Base-by-base conservation (phyloP, 75 land plant genomes). In the Ceratopteris richardii region DNA sequence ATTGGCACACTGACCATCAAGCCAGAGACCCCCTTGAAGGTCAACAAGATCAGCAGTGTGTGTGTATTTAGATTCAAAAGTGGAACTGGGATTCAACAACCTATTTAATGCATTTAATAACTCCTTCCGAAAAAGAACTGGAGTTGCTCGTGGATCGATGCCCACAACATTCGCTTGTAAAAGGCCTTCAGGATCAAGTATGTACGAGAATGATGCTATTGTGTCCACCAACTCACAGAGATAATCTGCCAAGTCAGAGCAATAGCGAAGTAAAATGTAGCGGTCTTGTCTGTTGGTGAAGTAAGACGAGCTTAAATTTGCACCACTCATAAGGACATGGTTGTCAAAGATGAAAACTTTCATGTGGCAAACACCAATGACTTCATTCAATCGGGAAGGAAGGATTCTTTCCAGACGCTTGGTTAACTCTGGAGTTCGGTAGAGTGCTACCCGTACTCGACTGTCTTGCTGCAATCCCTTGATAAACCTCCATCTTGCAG, bases 281-380 rank as follows among this genome's bases (percentile, higher is more conserved):
- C 73, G 51, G 56, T 70, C 73, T 37, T 70, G 73, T 10, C 73
- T 58, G 18, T 39, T 20, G 13, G 66, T 63, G 61, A 70, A 70
- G 43, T 70, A 70, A 18, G 73, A 56, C 10, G 73, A 53, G 60
- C 73, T 70, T 44, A 70, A 21, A 50, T 70, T 70, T 18, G 73
- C 73, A 50, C 73, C 73, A 26, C 66, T 62, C 67, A 70, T 63
- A 0, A 70, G 25, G 2, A 70, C 60, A 48, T 41, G 54, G 29
- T 70, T 51, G 48, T 70, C 73, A 51, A 70, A 70, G 1, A 70
- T 40, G 24, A 51, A 70, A 13, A 57, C 67, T 31, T 70, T 70
- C 57, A 70, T 44, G 60, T 70, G 73, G 61, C 67, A 63, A 29
- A 70, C 73, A 14, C 73, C 73, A 13, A 70, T 42, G 1, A 70